Evolutionary conservation across 2,329 filamentous ascomycete species (phyloP).

Genomic region (Microcyclospora pomicola): DNA sequence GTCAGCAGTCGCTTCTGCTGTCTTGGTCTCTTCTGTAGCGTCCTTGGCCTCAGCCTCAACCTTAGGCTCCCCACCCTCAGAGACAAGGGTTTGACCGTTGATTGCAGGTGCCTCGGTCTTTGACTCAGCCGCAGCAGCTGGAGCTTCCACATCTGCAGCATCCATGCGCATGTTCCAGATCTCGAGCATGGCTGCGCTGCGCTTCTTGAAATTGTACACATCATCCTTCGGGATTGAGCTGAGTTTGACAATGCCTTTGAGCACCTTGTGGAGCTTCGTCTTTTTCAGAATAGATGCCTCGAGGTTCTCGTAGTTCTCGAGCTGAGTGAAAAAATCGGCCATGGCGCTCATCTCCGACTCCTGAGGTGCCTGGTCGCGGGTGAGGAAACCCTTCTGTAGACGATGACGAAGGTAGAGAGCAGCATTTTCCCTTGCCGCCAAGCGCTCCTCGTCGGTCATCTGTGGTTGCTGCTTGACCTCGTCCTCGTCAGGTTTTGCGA

Average conservation of each 20-base stretch:
- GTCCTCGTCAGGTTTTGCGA: conserved; percentile 36
- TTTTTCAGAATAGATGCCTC: conserved; percentile 77
- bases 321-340: conserved; percentile 63
- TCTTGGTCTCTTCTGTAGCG: conserved; percentile 7
- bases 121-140: conserved; percentile 13
- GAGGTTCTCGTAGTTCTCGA: conserved; percentile 68
- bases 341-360: conserved; percentile 70
- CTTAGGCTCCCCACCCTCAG: conserved; percentile 6
- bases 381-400: conserved; percentile 85
- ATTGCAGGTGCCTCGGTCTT: conserved; percentile 18
- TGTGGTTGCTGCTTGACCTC: conserved; percentile 45
- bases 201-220: conserved; percentile 76
- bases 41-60: conserved; percentile 12
- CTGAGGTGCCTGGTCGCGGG: conserved; percentile 70
- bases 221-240: conserved; percentile 74
- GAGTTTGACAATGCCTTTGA: conserved; percentile 87
- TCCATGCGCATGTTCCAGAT: conserved; percentile 74
- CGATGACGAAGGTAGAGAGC: conserved; percentile 92
- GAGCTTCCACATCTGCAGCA: conserved; percentile 11
- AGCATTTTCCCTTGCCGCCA: conserved; percentile 45
- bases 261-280: conserved; percentile 98
- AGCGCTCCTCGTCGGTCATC: conserved; percentile 40
- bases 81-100: conserved; percentile 11
- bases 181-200: conserved; percentile 64
- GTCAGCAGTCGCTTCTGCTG: conserved; percentile 9